Evolutionary conservation across 257 asterid genomes (phyloP), one percentile per base, ranked within the genome.

Genomic region (Echites panduratus): DNA sequence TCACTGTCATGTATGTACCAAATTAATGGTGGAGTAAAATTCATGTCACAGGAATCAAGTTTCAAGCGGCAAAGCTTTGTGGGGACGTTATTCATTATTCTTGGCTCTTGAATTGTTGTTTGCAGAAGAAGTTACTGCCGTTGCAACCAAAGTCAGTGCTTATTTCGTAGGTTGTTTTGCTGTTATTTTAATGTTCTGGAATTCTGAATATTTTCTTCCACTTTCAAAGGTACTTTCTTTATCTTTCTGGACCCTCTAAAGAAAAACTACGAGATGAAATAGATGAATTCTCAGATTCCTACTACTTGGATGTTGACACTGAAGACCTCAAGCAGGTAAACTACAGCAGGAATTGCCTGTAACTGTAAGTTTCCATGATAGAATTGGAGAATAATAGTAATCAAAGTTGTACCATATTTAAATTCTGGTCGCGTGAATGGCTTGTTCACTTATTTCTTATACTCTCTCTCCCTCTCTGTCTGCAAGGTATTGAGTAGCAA

Each of bases 81-180:
- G 96, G 99, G 76, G 99, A 94, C 79, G 93, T 94, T 80, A 85
- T 94, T 84, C 89, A 86, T 70, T 86, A 76, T 81, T 83, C 97
- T 74, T 94, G 99, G 99, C 82, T 94, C 78, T 73, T 85, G 47
- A 95, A 87, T 72, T 89, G 99, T 81, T 88, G 96, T 79, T 78
- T 81, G 72, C 93, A 87, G 83, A 89, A 87, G 86, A 89, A 83
- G 82, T 86, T 82, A 77, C 83, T 94, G 66, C 97, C 98, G 38
- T 83, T 91, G 79, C 97, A 75, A 73, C 93, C 97, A 47, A 94
- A 89, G 99, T 94, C 73, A 66, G 92, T 77, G 72, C 29, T 62
- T 14, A 5, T 7, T 66, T 44, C 5, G 11, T 12, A 2, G 66
- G 38, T 41, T 70, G 49, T 38, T 47, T 24, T 45, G 5, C 65